Conservation (phyloP, 345 rosid genomes). For the Limnanthes douglasii region DNA sequence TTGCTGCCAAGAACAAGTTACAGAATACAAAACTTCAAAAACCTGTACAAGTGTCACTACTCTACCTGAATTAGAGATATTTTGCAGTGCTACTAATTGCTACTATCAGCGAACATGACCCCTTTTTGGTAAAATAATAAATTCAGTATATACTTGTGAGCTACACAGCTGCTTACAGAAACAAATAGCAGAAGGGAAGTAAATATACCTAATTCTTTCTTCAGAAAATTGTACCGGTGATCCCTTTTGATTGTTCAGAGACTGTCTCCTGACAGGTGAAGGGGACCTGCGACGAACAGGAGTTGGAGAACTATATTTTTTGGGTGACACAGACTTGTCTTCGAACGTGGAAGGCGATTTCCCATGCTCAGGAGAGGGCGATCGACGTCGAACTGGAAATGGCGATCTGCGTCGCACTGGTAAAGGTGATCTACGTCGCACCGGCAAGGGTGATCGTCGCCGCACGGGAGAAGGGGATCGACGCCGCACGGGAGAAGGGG, state of each 20-base stretch:
- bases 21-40: slow-evolving; percentile 3
- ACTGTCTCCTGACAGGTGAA: slow-evolving; percentile 25
- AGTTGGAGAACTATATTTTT: slow-evolving; percentile 31
- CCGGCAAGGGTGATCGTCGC: slow-evolving; percentile 8
- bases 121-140: no score
- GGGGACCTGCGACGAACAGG: slow-evolving; percentile 24
- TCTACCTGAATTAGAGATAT: no score
- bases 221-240: slow-evolving; percentile 25
- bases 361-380: slow-evolving; percentile 14
- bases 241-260: slow-evolving; percentile 17
- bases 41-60: no score
- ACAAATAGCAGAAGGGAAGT: slow-evolving; percentile 1
- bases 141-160: no score
- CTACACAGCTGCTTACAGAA: slow-evolving; percentile 1
- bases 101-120: no score
- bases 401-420: slow-evolving; percentile 25
- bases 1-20: slow-evolving; percentile 30
- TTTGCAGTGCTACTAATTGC: no score
- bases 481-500: slow-evolving; percentile 17
- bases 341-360: slow-evolving; percentile 28
- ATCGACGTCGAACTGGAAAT: slow-evolving; percentile 13
- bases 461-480: slow-evolving; percentile 19
- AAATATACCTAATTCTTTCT: slow-evolving; percentile 35
- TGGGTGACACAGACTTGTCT: slow-evolving; percentile 24
- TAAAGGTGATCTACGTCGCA: slow-evolving; percentile 18